Base-by-base conservation (phyloP, 345 rosid species). In the Boechera retrofracta region DNA sequence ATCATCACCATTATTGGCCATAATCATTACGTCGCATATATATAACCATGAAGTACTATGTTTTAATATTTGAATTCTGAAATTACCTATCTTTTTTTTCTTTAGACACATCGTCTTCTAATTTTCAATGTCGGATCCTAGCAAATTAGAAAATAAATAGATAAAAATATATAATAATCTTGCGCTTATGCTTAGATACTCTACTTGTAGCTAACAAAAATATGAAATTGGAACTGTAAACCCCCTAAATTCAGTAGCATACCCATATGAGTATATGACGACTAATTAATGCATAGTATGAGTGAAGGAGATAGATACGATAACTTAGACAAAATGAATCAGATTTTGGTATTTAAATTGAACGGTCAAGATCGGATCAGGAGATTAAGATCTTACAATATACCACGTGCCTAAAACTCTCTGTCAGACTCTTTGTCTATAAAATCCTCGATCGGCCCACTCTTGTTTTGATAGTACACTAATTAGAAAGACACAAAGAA, bases 341-440 rank as follows among this genome's bases (percentile, higher is more conserved):
- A 65, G 29, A 35, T 71, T 28, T 28, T 11, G 72, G 56, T 69
- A 55, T 69, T 47, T 6, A 12, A 49, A 64, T 38, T 47, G 66
- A 67, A 78, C 82, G 82, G 82, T 62, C 74, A 44, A 42, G 71
- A 79, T 67, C 10, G 6, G 0, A 71, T 55, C 72, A 64, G 80
- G 71, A 71, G 66, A 64, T 71, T 55, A 21, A 64, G 70, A 60
- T 72, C 67, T 4, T 13, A 48, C 12, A 77, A 56, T 39, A 69
- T 45, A 56, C 52, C 78, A 67, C 78, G 82, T 79, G 82, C 61
- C 26, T 52, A 31, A 24, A 32, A 38, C 57, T 55, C 65, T 57
- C 36, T 64, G 9, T 77, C 68, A 47, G 70, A 13, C 63, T 48
- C 76, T 71, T 76, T 42, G 15, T 66, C 71, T 73, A 79, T 79